A percentile compares a stretch with the other conserved stretches of the same genome.
Evolutionary conservation across 805 yeast species (phyloP).

Genomic region (Sugiyamaella qingdaonensis): DNA sequence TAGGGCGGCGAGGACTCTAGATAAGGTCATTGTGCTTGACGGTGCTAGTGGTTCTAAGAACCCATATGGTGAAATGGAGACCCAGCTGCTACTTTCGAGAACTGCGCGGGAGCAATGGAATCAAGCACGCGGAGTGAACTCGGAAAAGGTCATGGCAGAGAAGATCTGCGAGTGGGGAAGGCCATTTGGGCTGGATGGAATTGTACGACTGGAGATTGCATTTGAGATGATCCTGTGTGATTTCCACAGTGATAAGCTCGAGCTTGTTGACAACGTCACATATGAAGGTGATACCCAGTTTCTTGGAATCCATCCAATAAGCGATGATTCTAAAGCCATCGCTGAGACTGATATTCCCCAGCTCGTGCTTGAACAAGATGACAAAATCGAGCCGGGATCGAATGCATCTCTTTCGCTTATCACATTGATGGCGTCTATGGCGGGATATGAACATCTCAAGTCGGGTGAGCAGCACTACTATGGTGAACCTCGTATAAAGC

Average conservation of each 20-base stretch:
- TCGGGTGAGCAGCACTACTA: conserved; percentile 46
- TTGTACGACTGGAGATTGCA: conserved; percentile 55
- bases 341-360: background rate
- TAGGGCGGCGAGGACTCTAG: conserved; percentile 43
- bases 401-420: conserved; percentile 20
- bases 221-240: conserved; percentile 61
- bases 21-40: conserved; percentile 48
- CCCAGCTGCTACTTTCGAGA: conserved; percentile 39
- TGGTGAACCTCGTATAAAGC: conserved; percentile 45
- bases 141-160: conserved; percentile 46
- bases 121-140: conserved; percentile 26
- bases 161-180: conserved; percentile 53
- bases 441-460: conserved; percentile 42
- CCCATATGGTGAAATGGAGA: conserved; percentile 57
- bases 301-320: conserved; percentile 18
- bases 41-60: conserved; percentile 69
- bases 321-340: conserved; percentile 17
- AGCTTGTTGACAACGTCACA: conserved; percentile 32
- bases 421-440: conserved; percentile 30
- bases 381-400: conserved; percentile 7
- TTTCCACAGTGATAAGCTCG: conserved; percentile 44
- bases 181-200: conserved; percentile 54
- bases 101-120: conserved; percentile 33
- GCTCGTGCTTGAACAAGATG: background rate
- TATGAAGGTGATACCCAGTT: background rate